These are phyloP conservation scores for Aureobasidium sp. DNA, from an alignment of 2,329 filamentous ascomycete genomes.

Conservation along the genomic window DNA sequence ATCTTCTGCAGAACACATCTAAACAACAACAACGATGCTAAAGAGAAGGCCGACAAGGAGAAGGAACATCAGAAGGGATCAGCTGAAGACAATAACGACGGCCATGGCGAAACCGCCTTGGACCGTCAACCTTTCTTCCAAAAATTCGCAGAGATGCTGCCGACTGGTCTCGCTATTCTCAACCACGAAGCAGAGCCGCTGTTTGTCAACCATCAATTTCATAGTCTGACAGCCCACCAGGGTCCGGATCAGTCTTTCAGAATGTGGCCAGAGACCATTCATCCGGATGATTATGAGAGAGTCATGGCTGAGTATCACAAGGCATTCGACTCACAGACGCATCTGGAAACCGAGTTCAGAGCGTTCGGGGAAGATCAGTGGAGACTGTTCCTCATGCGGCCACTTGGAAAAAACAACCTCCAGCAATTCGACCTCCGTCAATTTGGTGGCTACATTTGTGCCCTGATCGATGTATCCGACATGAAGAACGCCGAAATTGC, in stretches of 20 bases:
- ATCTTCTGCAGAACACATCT: slow-evolving; percentile 12
- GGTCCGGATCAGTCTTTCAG: slow-evolving; percentile 32
- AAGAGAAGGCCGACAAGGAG: not conserved
- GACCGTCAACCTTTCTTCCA: slow-evolving; percentile 35
- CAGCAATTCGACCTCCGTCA: slow-evolving; percentile 22
- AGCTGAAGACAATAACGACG: not conserved
- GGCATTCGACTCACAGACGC: slow-evolving; percentile 30
- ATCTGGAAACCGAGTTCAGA: slow-evolving; percentile 35
- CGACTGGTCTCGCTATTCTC: slow-evolving; percentile 38
- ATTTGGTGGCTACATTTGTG: slow-evolving; percentile 38
- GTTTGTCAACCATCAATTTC: slow-evolving; percentile 40
- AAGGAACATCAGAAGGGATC: not conserved
- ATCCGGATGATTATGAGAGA: slow-evolving; percentile 35
- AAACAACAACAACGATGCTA: not conserved
- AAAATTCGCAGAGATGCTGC: slow-evolving; percentile 37
- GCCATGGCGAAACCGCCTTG: slow-evolving; percentile 13
- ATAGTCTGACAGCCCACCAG: slow-evolving; percentile 36
- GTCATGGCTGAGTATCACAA: slow-evolving; percentile 37
- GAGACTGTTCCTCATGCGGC: slow-evolving; percentile 35
- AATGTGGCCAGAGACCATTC: slow-evolving; percentile 39
- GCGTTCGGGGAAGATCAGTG: slow-evolving; percentile 28
- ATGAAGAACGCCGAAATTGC: slow-evolving; percentile 36
- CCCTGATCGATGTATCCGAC: slow-evolving; percentile 37
- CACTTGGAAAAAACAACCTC: slow-evolving; percentile 31
- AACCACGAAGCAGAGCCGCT: slow-evolving; percentile 37